A percentile compares a stretch with the other conserved stretches of the same genome.
These are phyloP conservation scores for Hyaloscypha bicolor DNA, from an alignment of 495 filamentous ascomycete genomes.

Conservation along the genomic window DNA sequence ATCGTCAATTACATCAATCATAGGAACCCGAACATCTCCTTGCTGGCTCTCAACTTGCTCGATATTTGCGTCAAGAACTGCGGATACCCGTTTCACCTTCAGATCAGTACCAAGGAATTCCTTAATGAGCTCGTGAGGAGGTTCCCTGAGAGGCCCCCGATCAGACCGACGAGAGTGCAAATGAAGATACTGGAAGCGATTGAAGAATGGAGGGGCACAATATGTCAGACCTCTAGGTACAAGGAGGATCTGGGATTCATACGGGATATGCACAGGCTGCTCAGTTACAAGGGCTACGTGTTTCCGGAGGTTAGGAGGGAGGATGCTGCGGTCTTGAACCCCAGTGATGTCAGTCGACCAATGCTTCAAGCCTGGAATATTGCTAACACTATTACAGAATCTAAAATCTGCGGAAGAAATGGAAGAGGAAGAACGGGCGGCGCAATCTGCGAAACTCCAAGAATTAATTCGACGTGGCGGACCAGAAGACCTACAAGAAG, in stretches of 20 bases:
- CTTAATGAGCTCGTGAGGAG: slow-evolving; percentile 96
- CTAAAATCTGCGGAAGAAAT: slow-evolving; percentile 97
- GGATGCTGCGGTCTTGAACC: slow-evolving; percentile 96
- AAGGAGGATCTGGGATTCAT: slow-evolving; percentile 97
- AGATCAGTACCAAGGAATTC: slow-evolving; percentile 98
- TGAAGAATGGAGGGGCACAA: slow-evolving; percentile 97
- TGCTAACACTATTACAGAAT: slow-evolving; percentile 61
- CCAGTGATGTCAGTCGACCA: slow-evolving; percentile 78
- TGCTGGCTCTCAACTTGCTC: slow-evolving; percentile 88
- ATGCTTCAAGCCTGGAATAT: slow-evolving; percentile 4
- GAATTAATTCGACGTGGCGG: slow-evolving; percentile 92
- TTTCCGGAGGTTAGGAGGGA: slow-evolving; percentile 91
- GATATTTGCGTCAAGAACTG: slow-evolving; percentile 99
- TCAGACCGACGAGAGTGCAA: slow-evolving; percentile 85
- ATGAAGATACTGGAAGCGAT: slow-evolving; percentile 92
- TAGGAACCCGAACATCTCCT: slow-evolving; percentile 90
- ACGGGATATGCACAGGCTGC: slow-evolving; percentile 93
- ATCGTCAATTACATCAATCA: slow-evolving; percentile 96
- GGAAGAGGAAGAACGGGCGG: slow-evolving; percentile 94
- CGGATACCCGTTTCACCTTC: slow-evolving; percentile 97
- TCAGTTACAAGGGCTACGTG: slow-evolving; percentile 94
- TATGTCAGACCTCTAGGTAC: slow-evolving; percentile 96
- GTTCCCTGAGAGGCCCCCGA: slow-evolving; percentile 91
- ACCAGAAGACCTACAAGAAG: slow-evolving; percentile 92
- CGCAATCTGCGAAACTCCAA: slow-evolving; percentile 95